Evolutionary conservation across 768 basidiomycete genomes (phyloP), one percentile per base, ranked within the genome.

Genomic region (Boletellus emodensis): DNA sequence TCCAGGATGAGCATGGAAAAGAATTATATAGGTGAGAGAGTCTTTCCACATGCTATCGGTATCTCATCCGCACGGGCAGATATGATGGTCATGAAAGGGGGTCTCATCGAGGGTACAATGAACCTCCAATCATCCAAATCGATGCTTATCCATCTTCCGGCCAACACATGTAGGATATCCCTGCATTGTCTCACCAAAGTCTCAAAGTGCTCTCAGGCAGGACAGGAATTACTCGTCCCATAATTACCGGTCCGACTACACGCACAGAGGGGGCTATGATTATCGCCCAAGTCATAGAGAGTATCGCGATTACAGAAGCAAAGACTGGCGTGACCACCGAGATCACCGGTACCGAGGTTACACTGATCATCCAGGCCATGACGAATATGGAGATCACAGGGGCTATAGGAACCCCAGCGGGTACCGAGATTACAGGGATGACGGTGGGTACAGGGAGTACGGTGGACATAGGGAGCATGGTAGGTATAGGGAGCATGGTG

Each of bases 1-100:
- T 85, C 26, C 75, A 83, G 54, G 83, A 85, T 57, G 76, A 79
- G 49, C 63, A 75, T 49, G 83, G 84, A 13, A 74, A 70, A 39
- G 81, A 83, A 49, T 58, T 85, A 32, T 83, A 81, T 59, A 73
- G 78, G 83, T 84, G 46, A 53, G 49, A 1, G 17, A 46, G 15
- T 35, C 14, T 2, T 48, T 40, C 40, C 33, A 9, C 4, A 13
- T 8, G 10, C 17, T 36, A 11, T 32, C 34, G 20, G 6, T 46
- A 10, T 46, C 43, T 61, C 28, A 59, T 38, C 13, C 26, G 10
- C 35, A 14, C 28, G 37, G 24, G 17, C 35, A 68, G 68, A 39
- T 70, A 68, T 46, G 64, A 68, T 33, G 51, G 46, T n/a, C 12
- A 51, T 14, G 56, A 60, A 40, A 60, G 56, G 45, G 63, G 56